These are phyloP conservation scores for Hypoxylon sp. DNA, from an alignment of 2,329 filamentous ascomycete species.

Conservation along the genomic window DNA sequence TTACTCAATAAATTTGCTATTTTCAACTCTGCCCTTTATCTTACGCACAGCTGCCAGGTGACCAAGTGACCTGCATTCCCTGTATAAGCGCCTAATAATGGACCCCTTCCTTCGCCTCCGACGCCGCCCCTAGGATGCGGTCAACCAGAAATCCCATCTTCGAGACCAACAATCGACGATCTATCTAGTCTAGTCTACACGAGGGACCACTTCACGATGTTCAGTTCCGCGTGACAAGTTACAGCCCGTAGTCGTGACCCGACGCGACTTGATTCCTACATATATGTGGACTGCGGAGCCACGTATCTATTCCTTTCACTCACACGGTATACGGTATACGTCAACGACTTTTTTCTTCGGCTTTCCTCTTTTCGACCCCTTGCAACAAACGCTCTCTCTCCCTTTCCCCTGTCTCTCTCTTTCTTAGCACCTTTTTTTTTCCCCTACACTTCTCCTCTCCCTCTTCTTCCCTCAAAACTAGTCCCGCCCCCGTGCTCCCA, in stretches of 20 bases:
- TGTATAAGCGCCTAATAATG: constrained; percentile 38
- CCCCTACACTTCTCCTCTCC: constrained; percentile 5
- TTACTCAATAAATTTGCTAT: constrained; percentile 21
- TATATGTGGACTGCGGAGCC: constrained; percentile 35
- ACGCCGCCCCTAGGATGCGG: constrained; percentile 36
- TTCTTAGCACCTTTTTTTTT: constrained; percentile 13
- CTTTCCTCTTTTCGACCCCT: constrained; percentile 9
- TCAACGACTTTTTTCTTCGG: constrained; percentile 33
- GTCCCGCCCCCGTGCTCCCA: constrained; percentile 22
- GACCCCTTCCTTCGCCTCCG: constrained; percentile 25
- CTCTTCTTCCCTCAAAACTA: constrained; percentile 23
- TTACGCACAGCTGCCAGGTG: constrained; percentile 36
- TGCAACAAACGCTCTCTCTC: constrained; percentile 8
- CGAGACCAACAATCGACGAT: constrained; percentile 33
- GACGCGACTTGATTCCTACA: constrained; percentile 30
- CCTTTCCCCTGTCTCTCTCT: constrained; percentile 7
- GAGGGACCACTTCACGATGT: constrained; percentile 40
- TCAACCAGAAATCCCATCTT: constrained; percentile 31
- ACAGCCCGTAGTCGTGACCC: constrained; percentile 24
- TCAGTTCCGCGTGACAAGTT: constrained; percentile 30
- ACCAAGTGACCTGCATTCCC: constrained; percentile 36
- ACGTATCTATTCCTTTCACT: constrained; percentile 29
- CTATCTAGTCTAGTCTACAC: constrained; percentile 30
- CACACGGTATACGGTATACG: constrained; percentile 39
- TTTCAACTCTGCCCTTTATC: constrained; percentile 22